These are phyloP conservation scores for Arthroderma sp. DNA, from an alignment of 2,329 filamentous ascomycete species.

Conservation along the genomic window DNA sequence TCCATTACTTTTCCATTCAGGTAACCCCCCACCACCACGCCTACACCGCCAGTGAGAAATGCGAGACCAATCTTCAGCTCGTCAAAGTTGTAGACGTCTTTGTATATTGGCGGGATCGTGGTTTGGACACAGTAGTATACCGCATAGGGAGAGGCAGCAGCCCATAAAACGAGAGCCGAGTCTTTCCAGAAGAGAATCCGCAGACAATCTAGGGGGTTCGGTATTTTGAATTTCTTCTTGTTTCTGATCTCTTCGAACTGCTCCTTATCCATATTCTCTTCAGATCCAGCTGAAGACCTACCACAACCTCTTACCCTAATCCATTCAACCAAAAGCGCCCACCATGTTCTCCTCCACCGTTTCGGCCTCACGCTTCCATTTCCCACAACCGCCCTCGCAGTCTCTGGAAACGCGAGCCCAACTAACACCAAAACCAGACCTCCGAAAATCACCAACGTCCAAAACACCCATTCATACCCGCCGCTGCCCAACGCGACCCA, in stretches of 20 bases:
- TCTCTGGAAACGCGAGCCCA: conserved; percentile 27
- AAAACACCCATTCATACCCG: too few species aligned
- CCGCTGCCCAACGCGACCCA: too few species aligned
- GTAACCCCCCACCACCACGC: neutral
- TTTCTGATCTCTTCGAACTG: neutral
- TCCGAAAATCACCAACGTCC: too few species aligned
- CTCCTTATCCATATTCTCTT: neutral
- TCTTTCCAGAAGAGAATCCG: neutral
- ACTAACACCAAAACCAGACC: too few species aligned
- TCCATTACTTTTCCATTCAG: conserved; percentile 27
- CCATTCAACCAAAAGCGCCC: conserved; percentile 9
- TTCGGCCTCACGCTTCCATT: conserved; percentile 16
- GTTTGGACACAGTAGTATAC: neutral
- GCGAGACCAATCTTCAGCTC: neutral
- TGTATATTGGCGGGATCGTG: conserved; percentile 1
- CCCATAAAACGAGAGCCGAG: neutral
- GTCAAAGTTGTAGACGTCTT: neutral
- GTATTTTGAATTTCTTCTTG: neutral
- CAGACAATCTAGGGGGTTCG: neutral
- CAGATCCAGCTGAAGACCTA: conserved; percentile 1
- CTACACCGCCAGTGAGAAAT: neutral
- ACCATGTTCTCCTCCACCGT: too few species aligned
- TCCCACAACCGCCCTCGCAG: conserved; percentile 23
- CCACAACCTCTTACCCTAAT: conserved; percentile 6
- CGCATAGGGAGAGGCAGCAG: conserved; percentile 1